Percentiles rank a stretch among this genome's conserved stretches.
Evolutionary conservation across 371 early-diverging fungal species (phyloP).

Genomic region (Furculomyces boomerangus): DNA sequence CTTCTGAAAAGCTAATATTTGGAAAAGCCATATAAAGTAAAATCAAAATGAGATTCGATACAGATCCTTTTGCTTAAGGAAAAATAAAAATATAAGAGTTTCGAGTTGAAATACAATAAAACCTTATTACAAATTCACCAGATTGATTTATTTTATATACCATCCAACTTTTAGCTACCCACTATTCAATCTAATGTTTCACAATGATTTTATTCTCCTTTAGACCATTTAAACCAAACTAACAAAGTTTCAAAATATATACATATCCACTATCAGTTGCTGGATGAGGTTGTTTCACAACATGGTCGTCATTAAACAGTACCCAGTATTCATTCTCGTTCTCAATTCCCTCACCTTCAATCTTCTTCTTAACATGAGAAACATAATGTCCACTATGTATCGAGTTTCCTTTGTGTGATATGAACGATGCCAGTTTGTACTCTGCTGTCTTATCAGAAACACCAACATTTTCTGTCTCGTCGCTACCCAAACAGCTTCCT

Average conservation of each 20-base stretch:
- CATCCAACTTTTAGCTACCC: too few relatives aligned
- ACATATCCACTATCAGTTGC: slow-evolving; percentile 42
- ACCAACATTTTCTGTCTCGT: slow-evolving; percentile 5
- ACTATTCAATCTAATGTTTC: too few relatives aligned
- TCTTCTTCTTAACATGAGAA: slow-evolving; percentile 52
- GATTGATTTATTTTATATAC: too few relatives aligned
- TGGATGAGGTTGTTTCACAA: slow-evolving; percentile 47
- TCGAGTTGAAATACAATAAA: too few relatives aligned
- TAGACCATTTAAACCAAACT: too few relatives aligned
- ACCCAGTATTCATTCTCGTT: slow-evolving; percentile 43
- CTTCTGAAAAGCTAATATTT: too few relatives aligned
- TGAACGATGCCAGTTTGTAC: slow-evolving; percentile 61
- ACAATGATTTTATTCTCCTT: too few relatives aligned
- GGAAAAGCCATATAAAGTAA: too few relatives aligned
- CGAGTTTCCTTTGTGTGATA: slow-evolving; percentile 94
- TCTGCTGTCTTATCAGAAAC: slow-evolving; percentile 31
- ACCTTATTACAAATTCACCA: too few relatives aligned
- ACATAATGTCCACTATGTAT: slow-evolving; percentile 95
- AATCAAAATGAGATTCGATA: too few relatives aligned
- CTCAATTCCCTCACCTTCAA: slow-evolving; percentile 10
- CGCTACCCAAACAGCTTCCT: neutral
- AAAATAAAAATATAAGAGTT: too few relatives aligned
- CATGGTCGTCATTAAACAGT: slow-evolving; percentile 89
- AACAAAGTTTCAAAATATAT: slow-evolving; percentile 44
- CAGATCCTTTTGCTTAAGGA: too few relatives aligned